Base-by-base conservation (phyloP, 768 basidiomycete genomes). In the Tricholoma terreum region DNA sequence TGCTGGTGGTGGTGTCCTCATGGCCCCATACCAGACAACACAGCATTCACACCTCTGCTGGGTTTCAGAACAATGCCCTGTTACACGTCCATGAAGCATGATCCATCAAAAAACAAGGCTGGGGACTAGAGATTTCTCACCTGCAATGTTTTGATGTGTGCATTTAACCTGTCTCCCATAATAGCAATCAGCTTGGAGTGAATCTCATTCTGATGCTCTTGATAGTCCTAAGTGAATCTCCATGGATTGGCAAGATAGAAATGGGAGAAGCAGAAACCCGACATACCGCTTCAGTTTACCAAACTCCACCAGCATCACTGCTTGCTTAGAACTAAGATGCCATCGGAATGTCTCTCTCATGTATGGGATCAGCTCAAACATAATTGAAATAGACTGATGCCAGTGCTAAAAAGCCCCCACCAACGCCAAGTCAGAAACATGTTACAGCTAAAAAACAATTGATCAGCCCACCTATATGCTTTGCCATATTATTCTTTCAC, bases 191-290 rank as follows among this genome's bases (percentile, higher is more conserved):
- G 80, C 76, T 99, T 99, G 51, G 92, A 84, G 71, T 98, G 95
- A 54, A 99, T 98, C 77, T 98, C 97, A 67, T 96, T 92, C 73
- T 99, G 97, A 73, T 99, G 97, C 71, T 98, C 97, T 80, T 98
- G 96, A 67, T 90, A 98, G 71, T 98, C 97, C 89, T 95, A 67
- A 56, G 54, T 19, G 15, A 33, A 40, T 31, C 30, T 49, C 48
- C 35, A 11, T 31, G 38, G 40, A 34, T 24, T 24, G 14, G 2
- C 8, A 43, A n/a, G n/a, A 3, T 30, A 30, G 24, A 48, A 54
- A 24, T 24, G 46, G 24, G 31, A 36, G 30, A 45, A 53, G 36
- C 34, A 59, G 45, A 54, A 30, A 49, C 33, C 58, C 1, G n/a
- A 64, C 89, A 61, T 63, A 92, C 77, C 96, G 82, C 75, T 96